Percentiles rank a stretch among this genome's conserved stretches.
These are phyloP conservation scores for Crepidotus variabilis DNA, from an alignment of 768 basidiomycete genomes.

Conservation along the genomic window DNA sequence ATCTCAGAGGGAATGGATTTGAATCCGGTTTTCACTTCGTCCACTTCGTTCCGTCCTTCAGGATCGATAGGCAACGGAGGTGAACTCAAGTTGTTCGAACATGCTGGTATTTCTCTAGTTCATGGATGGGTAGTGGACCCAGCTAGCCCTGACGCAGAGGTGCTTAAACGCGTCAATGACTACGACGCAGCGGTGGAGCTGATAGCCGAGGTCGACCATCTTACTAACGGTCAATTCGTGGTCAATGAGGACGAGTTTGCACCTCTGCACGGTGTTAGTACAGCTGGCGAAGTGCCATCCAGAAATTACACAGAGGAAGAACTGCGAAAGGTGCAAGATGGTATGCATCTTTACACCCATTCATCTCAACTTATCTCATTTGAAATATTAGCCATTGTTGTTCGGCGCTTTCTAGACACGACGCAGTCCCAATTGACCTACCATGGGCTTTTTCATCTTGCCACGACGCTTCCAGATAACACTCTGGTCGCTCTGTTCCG, in stretches of 20 bases:
- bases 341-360: conserved; percentile 34
- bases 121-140: conserved; percentile 91
- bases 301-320: conserved; percentile 49
- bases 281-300: conserved; percentile 17
- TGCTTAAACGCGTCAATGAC: conserved; percentile 51
- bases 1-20: conserved; percentile 82
- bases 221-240: conserved; percentile 61
- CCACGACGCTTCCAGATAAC: conserved; percentile 51
- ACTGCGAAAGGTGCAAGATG: conserved; percentile 62
- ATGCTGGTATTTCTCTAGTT: conserved; percentile 74
- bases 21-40: conserved; percentile 76
- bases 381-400: conserved; percentile 49
- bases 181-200: conserved; percentile 73
- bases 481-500: conserved; percentile 84
- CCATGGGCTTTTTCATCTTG: conserved; percentile 80
- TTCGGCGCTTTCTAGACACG: conserved; percentile 64
- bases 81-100: conserved; percentile 82
- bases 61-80: conserved; percentile 46
- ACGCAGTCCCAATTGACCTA: conserved; percentile 86
- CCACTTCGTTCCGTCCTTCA: conserved; percentile 64
- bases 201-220: conserved; percentile 77
- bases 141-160: conserved; percentile 51
- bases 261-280: conserved; percentile 11
- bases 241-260: conserved; percentile 27
- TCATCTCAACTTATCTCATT: background rate